A percentile compares a stretch with the other conserved stretches of the same genome.
These are phyloP conservation scores for Dicorynia guianensis DNA, from an alignment of 306 rosid species.

Conservation along the genomic window DNA sequence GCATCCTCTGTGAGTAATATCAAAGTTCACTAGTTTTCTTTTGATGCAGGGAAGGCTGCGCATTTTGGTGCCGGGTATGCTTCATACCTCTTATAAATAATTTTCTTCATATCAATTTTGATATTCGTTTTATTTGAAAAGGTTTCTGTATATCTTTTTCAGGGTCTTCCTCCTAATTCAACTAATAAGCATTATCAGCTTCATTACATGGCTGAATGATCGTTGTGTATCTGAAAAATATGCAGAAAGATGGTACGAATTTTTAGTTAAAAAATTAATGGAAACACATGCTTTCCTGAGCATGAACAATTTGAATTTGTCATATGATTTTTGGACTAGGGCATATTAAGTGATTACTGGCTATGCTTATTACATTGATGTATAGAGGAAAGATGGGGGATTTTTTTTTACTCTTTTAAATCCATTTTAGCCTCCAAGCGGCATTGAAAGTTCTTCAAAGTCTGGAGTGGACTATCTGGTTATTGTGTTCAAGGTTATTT, in stretches of 20 bases:
- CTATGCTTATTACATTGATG: neutral
- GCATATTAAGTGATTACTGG: neutral
- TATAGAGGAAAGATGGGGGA: neutral
- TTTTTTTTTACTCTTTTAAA: neutral
- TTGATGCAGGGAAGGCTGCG: conserved; percentile 75
- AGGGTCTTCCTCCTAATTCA: conserved; percentile 98
- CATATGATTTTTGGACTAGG: neutral
- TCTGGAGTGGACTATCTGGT: too few species aligned
- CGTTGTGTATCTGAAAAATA: conserved; percentile 61
- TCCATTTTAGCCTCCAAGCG: neutral
- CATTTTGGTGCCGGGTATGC: conserved; percentile 97
- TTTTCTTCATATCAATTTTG: conserved; percentile 17
- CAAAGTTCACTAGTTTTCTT: neutral
- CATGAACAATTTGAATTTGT: neutral
- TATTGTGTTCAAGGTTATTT: neutral
- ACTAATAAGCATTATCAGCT: conserved; percentile 86
- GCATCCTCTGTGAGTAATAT: conserved; percentile 19
- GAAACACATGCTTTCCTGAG: conserved; percentile 16
- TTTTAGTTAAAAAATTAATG: conserved; percentile 24
- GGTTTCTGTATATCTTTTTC: conserved; percentile 44
- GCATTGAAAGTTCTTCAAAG: neutral
- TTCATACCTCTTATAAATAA: conserved; percentile 28
- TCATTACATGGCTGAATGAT: conserved; percentile 88
- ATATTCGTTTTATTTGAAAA: conserved; percentile 23
- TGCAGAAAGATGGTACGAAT: conserved; percentile 82